Base-by-base conservation (phyloP, 257 asterid species). In the Solanum microdontum region DNA sequence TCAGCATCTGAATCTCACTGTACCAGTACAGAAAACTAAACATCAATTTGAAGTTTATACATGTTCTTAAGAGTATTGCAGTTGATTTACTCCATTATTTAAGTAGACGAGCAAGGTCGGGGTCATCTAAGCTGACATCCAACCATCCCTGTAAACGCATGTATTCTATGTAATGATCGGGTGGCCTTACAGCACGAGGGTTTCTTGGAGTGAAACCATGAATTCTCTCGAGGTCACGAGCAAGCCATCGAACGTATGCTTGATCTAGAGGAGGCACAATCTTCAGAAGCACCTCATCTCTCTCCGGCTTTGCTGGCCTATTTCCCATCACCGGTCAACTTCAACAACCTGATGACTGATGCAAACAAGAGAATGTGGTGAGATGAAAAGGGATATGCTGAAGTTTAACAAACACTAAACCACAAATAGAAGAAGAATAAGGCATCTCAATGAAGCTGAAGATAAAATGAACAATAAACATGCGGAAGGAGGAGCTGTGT, bases 121-220 rank as follows among this genome's bases (percentile, higher is more conserved):
- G 99, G 87, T 95, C 98, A 64, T 94, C 89, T 88, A 94, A 82
- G 93, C 94, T 91, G 88, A 95, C 69, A 88, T 97, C 99, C 91
- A 95, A 84, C 99, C 95, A 93, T n/a, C 99, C 98, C n/a, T 94
- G 89, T 90, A 94, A 13, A 5, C 91, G 96, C 99, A 97, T 97
- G 92, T 89, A 92, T 83, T 95, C 96, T 2, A 97, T 91, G 89
- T 94, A 93, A 90, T 95, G 98, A 45, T 94, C 97, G 0, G 99
- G 97, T 87, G 99, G 99, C 90, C 91, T 88, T 83, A 94, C 83
- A 34, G 98, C 94, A 3, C 88, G 90, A 51, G 95, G 93, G 36
- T 97, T 93, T 87, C 89, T 93, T 21, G 96, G 98, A 17, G 93
- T 58, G 91, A 97, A 94, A 48, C 96, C 94, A 88, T 95, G 91